Percentiles rank a stretch among this genome's conserved stretches.
These are phyloP conservation scores for Ulvella scutata DNA, from an alignment of 139 green algal species.

Conservation along the genomic window DNA sequence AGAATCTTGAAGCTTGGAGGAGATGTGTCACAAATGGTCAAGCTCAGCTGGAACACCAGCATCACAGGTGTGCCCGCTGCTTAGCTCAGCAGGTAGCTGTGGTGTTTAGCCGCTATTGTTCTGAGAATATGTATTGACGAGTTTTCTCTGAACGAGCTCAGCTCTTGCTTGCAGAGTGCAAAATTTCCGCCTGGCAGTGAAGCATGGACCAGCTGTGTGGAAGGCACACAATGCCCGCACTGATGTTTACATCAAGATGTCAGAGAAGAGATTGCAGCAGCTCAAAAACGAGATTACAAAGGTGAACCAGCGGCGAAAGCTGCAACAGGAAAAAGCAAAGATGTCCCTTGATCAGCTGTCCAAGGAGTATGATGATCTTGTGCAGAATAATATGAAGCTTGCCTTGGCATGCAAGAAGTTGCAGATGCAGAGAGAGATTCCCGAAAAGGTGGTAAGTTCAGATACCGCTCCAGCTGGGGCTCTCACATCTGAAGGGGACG, in stretches of 20 bases:
- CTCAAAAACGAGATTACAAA: not conserved
- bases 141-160: too few relatives aligned
- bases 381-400: not conserved
- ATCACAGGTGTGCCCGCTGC: not conserved
- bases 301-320: not conserved
- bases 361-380: not conserved
- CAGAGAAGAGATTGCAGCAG: not conserved
- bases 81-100: not conserved
- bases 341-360: not conserved
- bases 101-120: not conserved
- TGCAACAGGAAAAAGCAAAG: not conserved
- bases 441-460: too few relatives aligned
- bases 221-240: not conserved
- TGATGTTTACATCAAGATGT: not conserved
- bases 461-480: too few relatives aligned
- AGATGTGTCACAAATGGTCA: not conserved
- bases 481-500: too few relatives aligned
- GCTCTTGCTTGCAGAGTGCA: not conserved
- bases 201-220: not conserved
- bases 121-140: not conserved
- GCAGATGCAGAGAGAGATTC: too few relatives aligned
- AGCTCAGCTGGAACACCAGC: not conserved
- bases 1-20: not conserved
- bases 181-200: not conserved
- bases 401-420: not conserved